A percentile compares a stretch with the other conserved stretches of the same genome.
Conservation (phyloP, 441 rosid species). For the Syzygium malaccense region DNA sequence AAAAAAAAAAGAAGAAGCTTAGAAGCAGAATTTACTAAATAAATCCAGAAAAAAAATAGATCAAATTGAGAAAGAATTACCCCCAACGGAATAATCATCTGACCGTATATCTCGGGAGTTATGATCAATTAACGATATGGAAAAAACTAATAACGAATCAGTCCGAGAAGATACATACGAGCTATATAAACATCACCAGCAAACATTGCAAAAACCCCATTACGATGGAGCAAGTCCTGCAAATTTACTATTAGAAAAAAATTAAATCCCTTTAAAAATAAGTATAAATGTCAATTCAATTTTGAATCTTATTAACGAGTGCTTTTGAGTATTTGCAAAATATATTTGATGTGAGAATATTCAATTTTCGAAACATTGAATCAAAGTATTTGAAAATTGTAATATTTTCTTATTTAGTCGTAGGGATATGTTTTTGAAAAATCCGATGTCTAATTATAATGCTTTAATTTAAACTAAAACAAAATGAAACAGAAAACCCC, state of each 20-base stretch:
- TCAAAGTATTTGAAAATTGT: neutral
- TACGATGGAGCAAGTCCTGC: neutral
- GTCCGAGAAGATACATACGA: neutral
- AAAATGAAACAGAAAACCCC: neutral
- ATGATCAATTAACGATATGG: neutral
- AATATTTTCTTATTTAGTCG: neutral
- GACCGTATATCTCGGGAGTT: neutral
- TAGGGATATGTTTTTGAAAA: neutral
- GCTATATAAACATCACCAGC: neutral
- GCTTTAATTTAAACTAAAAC: neutral
- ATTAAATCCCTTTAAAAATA: neutral
- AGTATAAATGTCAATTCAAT: neutral
- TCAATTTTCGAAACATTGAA: neutral
- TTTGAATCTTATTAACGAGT: neutral
- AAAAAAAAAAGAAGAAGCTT: neutral
- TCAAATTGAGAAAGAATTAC: neutral
- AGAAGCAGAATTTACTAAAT: neutral
- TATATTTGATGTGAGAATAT: neutral
- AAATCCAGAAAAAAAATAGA: neutral
- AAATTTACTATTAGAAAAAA: neutral
- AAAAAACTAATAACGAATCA: neutral
- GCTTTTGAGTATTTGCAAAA: neutral
- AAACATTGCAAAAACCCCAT: neutral
- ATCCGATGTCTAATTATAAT: neutral
- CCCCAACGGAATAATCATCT: fast-evolving